These are phyloP conservation scores for Leccinum sublutescens DNA, from an alignment of 768 basidiomycete species.

Conservation along the genomic window DNA sequence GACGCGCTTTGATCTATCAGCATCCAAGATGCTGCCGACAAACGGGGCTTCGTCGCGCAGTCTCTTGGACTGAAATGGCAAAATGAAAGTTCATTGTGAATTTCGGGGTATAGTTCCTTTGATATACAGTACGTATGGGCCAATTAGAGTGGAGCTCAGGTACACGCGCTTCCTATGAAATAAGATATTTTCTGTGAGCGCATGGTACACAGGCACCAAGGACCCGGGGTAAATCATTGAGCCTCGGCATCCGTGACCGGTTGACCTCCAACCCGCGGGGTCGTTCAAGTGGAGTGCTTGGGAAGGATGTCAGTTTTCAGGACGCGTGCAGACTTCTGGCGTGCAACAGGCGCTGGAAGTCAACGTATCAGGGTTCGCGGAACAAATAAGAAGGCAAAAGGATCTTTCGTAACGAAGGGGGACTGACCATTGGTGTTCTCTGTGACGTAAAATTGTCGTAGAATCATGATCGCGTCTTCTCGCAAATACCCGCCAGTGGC, in stretches of 20 bases:
- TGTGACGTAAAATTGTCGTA: conserved; percentile 87
- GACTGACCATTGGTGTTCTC: conserved; percentile 85
- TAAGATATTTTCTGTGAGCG: neutral
- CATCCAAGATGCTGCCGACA: conserved; percentile 74
- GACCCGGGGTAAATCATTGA: neutral
- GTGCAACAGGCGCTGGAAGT: conserved; percentile 79
- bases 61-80: conserved; percentile 51
- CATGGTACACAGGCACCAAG: neutral
- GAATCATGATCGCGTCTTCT: conserved; percentile 83
- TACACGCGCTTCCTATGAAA: neutral
- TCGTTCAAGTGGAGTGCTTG: conserved; percentile 8
- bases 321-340: conserved; percentile 78
- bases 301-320: conserved; percentile 75
- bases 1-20: conserved; percentile 34
- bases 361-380: conserved; percentile 11
- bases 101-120: neutral
- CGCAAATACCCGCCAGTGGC: conserved; percentile 76
- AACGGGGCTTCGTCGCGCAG: conserved; percentile 74
- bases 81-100: conserved; percentile 14
- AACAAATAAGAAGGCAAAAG: neutral
- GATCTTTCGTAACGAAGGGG: neutral
- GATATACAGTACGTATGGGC: neutral
- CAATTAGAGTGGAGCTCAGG: neutral
- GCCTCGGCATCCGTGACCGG: neutral
- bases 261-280: no score